phyloP scores from a whole-genome alignment of 345 rosid species.

The Lagerstroemia speciosa region DNA sequence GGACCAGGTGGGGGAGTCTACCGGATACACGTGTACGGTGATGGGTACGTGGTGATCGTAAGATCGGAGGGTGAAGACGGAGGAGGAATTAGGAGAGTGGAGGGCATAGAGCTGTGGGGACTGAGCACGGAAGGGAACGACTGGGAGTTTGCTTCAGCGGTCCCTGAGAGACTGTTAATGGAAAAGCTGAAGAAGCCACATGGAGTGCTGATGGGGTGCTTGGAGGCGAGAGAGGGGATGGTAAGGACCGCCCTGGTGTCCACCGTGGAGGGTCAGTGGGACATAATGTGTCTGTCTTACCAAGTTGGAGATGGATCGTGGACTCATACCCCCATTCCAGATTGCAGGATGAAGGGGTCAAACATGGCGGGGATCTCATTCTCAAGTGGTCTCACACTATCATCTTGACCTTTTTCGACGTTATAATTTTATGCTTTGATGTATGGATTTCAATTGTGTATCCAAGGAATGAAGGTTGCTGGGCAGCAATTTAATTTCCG shows the following conservation, averaged over 20 bases:
- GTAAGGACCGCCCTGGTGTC: constrained; percentile 51
- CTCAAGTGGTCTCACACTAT: constrained; percentile 38
- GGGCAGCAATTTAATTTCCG: no score
- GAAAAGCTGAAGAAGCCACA: constrained; percentile 32
- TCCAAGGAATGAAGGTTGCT: background rate
- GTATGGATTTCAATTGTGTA: background rate
- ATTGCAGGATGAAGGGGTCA: constrained; percentile 50
- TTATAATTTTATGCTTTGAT: background rate
- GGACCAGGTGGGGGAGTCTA: constrained; percentile 20
- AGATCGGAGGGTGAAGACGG: constrained; percentile 18
- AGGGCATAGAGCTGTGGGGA: constrained; percentile 42
- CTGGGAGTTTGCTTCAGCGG: constrained; percentile 41
- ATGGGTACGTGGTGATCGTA: constrained; percentile 43
- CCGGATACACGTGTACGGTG: constrained; percentile 47
- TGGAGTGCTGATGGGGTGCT: constrained; percentile 58
- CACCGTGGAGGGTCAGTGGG: constrained; percentile 46
- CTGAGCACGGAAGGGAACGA: constrained; percentile 19
- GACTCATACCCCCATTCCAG: constrained; percentile 39
- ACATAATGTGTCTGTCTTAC: constrained; percentile 50
- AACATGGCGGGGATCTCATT: constrained; percentile 72
- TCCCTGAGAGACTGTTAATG: constrained; percentile 30
- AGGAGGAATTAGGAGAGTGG: constrained; percentile 19
- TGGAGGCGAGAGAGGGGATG: constrained; percentile 38
- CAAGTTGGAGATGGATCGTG: constrained; percentile 27
- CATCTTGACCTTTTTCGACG: background rate